Conservation (phyloP, 345 rosid species). For the Lepidium didymum region DNA sequence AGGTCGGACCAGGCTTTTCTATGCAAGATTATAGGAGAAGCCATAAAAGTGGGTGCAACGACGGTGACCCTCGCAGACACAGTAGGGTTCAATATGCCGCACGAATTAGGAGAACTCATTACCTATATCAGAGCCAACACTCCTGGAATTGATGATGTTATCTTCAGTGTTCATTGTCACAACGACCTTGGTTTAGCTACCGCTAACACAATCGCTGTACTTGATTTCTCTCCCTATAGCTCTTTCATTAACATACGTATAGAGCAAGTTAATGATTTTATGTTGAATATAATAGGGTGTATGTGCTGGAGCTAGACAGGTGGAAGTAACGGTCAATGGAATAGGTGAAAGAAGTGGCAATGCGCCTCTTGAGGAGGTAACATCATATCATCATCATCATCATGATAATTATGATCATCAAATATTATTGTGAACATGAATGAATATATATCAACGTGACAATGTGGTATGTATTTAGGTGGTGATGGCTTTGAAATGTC, state of each 20-base stretch:
- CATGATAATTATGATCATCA: not conserved
- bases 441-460: too few relatives aligned
- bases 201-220: slow-evolving; percentile 74
- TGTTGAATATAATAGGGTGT: too few relatives aligned
- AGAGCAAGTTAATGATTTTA: too few relatives aligned
- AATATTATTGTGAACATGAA: too few relatives aligned
- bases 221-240: not conserved
- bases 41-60: slow-evolving; percentile 81
- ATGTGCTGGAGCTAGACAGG: slow-evolving; percentile 82
- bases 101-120: slow-evolving; percentile 60
- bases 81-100: slow-evolving; percentile 66
- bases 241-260: too few relatives aligned
- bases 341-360: slow-evolving; percentile 98
- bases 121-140: slow-evolving; percentile 76
- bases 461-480: slow-evolving; percentile 35
- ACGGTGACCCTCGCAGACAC: slow-evolving; percentile 76
- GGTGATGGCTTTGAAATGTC: slow-evolving; percentile 83
- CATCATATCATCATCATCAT: not conserved
- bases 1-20: slow-evolving; percentile 76
- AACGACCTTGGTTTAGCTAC: slow-evolving; percentile 96
- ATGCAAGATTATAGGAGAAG: slow-evolving; percentile 69
- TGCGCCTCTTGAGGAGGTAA: slow-evolving; percentile 94
- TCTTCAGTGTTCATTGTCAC: slow-evolving; percentile 78
- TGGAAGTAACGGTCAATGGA: slow-evolving; percentile 91
- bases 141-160: slow-evolving; percentile 62